Evolutionary conservation across 164 flowering plant species (phyloP).

Genomic region (Protea cynaroides): DNA sequence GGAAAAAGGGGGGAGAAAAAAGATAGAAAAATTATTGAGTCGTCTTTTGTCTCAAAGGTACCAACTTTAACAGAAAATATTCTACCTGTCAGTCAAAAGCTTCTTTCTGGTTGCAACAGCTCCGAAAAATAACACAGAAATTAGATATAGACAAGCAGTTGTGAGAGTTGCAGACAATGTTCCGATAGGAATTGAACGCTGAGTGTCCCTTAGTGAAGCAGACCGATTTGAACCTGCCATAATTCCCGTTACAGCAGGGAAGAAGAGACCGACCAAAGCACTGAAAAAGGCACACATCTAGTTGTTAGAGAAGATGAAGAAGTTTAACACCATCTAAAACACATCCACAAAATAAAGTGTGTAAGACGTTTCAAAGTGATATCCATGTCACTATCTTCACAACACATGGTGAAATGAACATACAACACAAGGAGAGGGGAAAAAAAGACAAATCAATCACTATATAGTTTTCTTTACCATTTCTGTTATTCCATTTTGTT

Average conservation of each 20-base stretch:
- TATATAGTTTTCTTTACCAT: too few species aligned
- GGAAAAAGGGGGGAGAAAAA: too few species aligned
- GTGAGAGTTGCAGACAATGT: slow-evolving; percentile 88
- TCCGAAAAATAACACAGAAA: slow-evolving; percentile 88
- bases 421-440: not conserved
- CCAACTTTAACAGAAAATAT: not conserved
- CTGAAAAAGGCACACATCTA: slow-evolving; percentile 35
- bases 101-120: slow-evolving; percentile 84
- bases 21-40: too few species aligned
- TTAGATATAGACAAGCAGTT: slow-evolving; percentile 64
- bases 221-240: slow-evolving; percentile 99
- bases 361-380: not conserved
- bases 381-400: not conserved
- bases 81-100: slow-evolving; percentile 92
- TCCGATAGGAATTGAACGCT: slow-evolving; percentile 94
- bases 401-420: not conserved
- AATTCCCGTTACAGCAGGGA: slow-evolving; percentile 99
- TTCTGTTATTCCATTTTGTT: too few species aligned
- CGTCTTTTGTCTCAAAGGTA: not conserved
- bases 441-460: not conserved
- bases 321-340: not conserved
- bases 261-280: slow-evolving; percentile 96
- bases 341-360: not conserved
- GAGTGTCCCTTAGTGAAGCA: slow-evolving; percentile 92
- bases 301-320: slow-evolving; percentile 9